Conservation (phyloP, 2,329 filamentous ascomycete genomes). For the Ilyonectria destructans region DNA sequence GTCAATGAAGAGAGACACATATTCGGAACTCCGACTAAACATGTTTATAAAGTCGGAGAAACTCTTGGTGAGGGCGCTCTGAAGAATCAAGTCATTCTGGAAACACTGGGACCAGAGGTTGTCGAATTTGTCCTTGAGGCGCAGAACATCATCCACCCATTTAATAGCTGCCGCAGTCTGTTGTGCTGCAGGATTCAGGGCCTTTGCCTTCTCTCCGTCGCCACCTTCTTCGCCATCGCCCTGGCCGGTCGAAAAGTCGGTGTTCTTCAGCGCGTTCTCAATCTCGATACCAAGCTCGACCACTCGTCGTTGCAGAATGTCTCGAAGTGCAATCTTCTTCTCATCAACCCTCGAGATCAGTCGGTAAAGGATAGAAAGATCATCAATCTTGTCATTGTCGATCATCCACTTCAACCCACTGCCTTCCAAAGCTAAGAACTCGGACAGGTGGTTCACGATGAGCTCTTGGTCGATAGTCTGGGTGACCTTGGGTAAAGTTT, state of each 20-base stretch:
- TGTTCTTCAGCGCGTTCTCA: slow-evolving; percentile 77
- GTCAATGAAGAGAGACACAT: slow-evolving; percentile 96
- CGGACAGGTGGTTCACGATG: slow-evolving; percentile 82
- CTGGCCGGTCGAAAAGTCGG: slow-evolving; percentile 65
- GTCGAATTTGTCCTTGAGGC: slow-evolving; percentile 92
- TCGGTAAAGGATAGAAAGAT: slow-evolving; percentile 85
- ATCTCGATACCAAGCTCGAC: slow-evolving; percentile 87
- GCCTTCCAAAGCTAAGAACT: slow-evolving; percentile 87
- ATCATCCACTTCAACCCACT: slow-evolving; percentile 93
- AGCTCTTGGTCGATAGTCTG: slow-evolving; percentile 86
- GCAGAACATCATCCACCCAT: slow-evolving; percentile 94
- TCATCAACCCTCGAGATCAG: slow-evolving; percentile 85
- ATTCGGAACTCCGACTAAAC: slow-evolving; percentile 90
- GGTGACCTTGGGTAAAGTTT: slow-evolving; percentile 82
- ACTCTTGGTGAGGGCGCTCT: slow-evolving; percentile 87
- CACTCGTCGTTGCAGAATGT: slow-evolving; percentile 81
- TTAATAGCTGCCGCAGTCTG: slow-evolving; percentile 90
- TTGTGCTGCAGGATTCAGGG: slow-evolving; percentile 73
- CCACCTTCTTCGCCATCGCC: slow-evolving; percentile 66
- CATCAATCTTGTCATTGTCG: slow-evolving; percentile 86
- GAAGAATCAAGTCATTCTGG: slow-evolving; percentile 80
- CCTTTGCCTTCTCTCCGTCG: slow-evolving; percentile 56
- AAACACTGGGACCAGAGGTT: slow-evolving; percentile 83
- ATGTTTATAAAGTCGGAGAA: slow-evolving; percentile 95
- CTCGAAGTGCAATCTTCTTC: slow-evolving; percentile 79